A percentile compares a stretch with the other conserved stretches of the same genome.
Conservation (phyloP, 441 rosid genomes). For the Gossypium trilobum region DNA sequence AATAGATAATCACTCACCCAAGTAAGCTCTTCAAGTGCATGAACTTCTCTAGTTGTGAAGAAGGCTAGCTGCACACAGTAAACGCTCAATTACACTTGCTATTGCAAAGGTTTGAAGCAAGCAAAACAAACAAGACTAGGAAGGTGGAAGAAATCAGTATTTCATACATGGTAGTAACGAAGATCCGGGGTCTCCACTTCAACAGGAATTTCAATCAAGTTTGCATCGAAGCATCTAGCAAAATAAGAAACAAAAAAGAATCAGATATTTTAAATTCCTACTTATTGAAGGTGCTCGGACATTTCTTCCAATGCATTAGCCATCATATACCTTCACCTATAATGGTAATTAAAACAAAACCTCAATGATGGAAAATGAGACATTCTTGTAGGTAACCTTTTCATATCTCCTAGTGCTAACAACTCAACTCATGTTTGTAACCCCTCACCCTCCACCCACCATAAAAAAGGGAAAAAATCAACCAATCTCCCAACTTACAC, state of each 20-base stretch:
- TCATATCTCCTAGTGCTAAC: background rate
- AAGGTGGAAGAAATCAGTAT: constrained; percentile 13
- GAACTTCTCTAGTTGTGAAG: constrained; percentile 74
- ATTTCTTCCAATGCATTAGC: background rate
- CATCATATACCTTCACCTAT: background rate
- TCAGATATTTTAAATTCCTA: constrained; percentile 2
- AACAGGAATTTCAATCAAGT: constrained; percentile 85
- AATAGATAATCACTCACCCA: constrained; percentile 52
- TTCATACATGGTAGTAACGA: constrained; percentile 73
- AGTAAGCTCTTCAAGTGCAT: constrained; percentile 78
- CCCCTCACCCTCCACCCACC: too few relatives aligned
- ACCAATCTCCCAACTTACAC: background rate
- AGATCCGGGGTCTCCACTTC: constrained; percentile 67
- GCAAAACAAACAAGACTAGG: constrained; percentile 10
- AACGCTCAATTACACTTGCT: constrained; percentile 15
- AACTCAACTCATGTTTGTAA: background rate
- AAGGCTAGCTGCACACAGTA: constrained; percentile 61
- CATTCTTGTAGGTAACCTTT: background rate
- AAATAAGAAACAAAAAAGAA: constrained; percentile 4
- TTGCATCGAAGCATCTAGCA: constrained; percentile 79
- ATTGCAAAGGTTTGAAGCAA: constrained; percentile 5
- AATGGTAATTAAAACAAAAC: constrained; percentile 3
- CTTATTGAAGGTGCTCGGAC: background rate
- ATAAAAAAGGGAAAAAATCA: background rate
- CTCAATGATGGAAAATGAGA: background rate